phyloP scores from a whole-genome alignment of 2,329 filamentous ascomycete genomes.

The Colletotrichum tamarilloi region DNA sequence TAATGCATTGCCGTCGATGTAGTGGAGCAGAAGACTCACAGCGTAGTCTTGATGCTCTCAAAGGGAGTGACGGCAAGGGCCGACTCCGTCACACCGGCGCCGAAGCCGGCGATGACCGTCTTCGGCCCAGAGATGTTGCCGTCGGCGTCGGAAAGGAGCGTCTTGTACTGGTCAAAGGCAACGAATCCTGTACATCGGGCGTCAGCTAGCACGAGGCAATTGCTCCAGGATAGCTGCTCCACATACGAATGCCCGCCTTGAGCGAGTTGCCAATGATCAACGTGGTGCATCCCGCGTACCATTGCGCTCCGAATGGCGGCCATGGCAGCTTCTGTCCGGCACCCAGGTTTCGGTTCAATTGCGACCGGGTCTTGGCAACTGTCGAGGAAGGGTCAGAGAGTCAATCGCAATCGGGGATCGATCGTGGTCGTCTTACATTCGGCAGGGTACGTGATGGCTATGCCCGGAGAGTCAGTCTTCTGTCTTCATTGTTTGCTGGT shows the following conservation, averaged over 20 bases:
- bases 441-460: conserved; percentile 90
- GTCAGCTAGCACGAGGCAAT: conserved; percentile 29
- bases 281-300: conserved; percentile 98
- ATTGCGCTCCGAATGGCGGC: conserved; percentile 92
- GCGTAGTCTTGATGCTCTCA: conserved; percentile 97
- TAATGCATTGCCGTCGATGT: not conserved
- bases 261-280: conserved; percentile 96
- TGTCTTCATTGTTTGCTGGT: not conserved
- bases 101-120: conserved; percentile 93
- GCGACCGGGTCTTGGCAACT: conserved; percentile 95
- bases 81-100: conserved; percentile 94
- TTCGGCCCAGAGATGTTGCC: conserved; percentile 91
- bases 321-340: conserved; percentile 90
- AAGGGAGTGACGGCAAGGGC: conserved; percentile 95
- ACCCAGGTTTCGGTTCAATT: conserved; percentile 87
- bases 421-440: conserved; percentile 73
- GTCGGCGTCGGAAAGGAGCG: conserved; percentile 80
- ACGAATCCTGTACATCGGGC: conserved; percentile 75
- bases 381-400: conserved; percentile 32
- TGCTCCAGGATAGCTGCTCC: not conserved
- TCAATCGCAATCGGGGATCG: conserved; percentile 25
- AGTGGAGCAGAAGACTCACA: conserved; percentile 60
- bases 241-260: conserved; percentile 92
- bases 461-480: conserved; percentile 40
- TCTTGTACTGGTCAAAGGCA: conserved; percentile 95